Percentiles rank a stretch among this genome's conserved stretches.
Evolutionary conservation across 495 filamentous ascomycete species (phyloP).

Genomic region (Tuber borchii): DNA sequence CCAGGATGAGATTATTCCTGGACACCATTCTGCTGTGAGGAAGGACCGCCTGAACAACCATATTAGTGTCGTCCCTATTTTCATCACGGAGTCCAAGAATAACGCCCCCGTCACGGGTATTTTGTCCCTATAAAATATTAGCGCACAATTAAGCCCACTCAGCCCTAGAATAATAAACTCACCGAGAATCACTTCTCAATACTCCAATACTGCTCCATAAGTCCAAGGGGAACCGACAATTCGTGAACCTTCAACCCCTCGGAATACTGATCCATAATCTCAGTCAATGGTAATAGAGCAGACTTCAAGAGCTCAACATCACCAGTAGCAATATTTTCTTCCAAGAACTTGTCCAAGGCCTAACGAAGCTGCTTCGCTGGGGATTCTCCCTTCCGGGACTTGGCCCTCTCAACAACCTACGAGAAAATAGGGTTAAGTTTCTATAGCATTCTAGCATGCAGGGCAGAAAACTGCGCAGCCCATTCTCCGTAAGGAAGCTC

Average conservation of each 20-base stretch:
- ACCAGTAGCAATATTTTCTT: slow-evolving; percentile 66
- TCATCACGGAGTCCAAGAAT: slow-evolving; percentile 90
- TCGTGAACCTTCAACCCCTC: slow-evolving; percentile 91
- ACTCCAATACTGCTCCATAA: slow-evolving; percentile 71
- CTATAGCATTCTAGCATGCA: slow-evolving; percentile 92
- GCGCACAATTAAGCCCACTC: neutral
- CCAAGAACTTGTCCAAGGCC: slow-evolving; percentile 76
- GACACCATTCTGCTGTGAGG: slow-evolving; percentile 86
- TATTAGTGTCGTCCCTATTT: slow-evolving; percentile 81
- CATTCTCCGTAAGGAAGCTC: slow-evolving; percentile 96
- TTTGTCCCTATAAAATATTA: slow-evolving; percentile 51
- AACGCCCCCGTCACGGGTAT: slow-evolving; percentile 85
- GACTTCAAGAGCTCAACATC: slow-evolving; percentile 64
- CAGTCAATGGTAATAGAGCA: slow-evolving; percentile 65
- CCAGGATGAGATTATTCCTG: slow-evolving; percentile 90
- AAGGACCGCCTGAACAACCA: slow-evolving; percentile 78
- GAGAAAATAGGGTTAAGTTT: slow-evolving; percentile 77
- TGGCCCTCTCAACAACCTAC: slow-evolving; percentile 76
- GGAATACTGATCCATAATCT: slow-evolving; percentile 72
- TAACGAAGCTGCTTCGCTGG: slow-evolving; percentile 82
- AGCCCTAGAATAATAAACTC: slow-evolving; percentile 5
- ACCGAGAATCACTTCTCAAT: slow-evolving; percentile 78
- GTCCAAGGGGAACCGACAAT: slow-evolving; percentile 68
- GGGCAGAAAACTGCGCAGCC: slow-evolving; percentile 85
- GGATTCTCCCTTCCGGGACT: slow-evolving; percentile 72